Base-by-base conservation (phyloP, 2,329 filamentous ascomycete species). In the Gnomoniopsis smithogilvyi region DNA sequence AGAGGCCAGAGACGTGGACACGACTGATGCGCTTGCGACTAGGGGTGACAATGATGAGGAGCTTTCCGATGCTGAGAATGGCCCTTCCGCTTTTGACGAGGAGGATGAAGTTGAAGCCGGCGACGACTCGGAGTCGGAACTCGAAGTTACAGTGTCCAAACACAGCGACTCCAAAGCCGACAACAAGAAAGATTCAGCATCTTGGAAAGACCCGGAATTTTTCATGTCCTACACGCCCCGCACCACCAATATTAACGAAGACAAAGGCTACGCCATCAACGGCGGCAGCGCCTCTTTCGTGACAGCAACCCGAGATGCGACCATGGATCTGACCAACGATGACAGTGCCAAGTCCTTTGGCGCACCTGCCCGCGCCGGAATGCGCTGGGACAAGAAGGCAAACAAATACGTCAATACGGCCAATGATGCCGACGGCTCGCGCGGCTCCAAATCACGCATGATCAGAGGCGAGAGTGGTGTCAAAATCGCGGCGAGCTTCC, bases 181-280 rank as follows among this genome's bases (percentile, higher is more conserved):
- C 67, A 84, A 69, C 68, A 85, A 59, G 41, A 55, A 54, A 45
- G 41, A 59, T 21, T 53, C 60, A n/a, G 24, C 78, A 14, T 83
- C 87, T 49, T 96, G 87, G 82, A 86, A 91, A 69, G 93, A 97
- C 71, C 83, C 87, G 0, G 93, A 97, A 48, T 86, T 95, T 66
- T 99, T 96, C 85, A 98, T 99, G 92, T 90, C 91, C 11, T 99
- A 99, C 80, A 91, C 86, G 1, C 95, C 95, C 0, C 88, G 90
- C 62, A 87, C 86, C 46, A 83, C 85, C 66, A 95, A 94, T 72
- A 80, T 89, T 4, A 91, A 89, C 54, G 94, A 98, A 75, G 92
- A 97, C 70, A 89, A 91, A 56, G 95, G 88, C 14, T 99, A 99
- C 75, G 92, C 93, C 64, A 92, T 99, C 19, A 91, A 96, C 73